These are phyloP conservation scores for Primulina eburnea DNA, from an alignment of 257 asterid species.

Conservation along the genomic window DNA sequence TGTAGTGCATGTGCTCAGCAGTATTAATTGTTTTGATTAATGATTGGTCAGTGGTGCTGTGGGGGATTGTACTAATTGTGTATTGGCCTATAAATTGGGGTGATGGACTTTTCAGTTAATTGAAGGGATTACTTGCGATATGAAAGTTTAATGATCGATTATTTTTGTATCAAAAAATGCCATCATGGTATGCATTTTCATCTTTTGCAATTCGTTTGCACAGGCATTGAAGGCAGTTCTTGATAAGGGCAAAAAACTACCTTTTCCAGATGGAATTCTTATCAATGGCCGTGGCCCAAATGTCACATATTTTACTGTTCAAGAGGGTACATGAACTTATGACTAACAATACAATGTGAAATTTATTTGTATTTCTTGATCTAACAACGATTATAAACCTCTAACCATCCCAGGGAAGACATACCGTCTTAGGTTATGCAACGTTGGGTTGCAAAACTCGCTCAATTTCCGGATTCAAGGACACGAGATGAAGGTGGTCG, in stretches of 20 bases:
- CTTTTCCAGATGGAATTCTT: constrained; percentile 61
- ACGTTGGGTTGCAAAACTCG: constrained; percentile 58
- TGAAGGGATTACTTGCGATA: too few species aligned
- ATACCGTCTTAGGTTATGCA: constrained; percentile 55
- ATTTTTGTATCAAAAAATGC: too few species aligned
- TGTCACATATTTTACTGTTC: constrained; percentile 38
- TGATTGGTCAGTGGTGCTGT: neutral
- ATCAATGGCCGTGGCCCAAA: constrained; percentile 58
- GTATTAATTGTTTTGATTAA: neutral
- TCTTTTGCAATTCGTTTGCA: neutral
- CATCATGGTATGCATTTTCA: too few species aligned
- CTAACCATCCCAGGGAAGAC: constrained; percentile 43
- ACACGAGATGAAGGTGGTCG: constrained; percentile 64
- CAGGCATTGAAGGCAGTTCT: constrained; percentile 46
- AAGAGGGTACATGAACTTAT: constrained; percentile 39
- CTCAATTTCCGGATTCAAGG: constrained; percentile 63
- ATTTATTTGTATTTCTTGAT: neutral
- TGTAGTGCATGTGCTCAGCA: neutral
- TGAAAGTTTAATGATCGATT: too few species aligned
- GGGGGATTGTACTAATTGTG: neutral
- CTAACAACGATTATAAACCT: neutral
- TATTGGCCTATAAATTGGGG: neutral
- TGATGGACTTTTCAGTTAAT: neutral
- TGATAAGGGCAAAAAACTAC: constrained; percentile 54
- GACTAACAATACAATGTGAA: too few species aligned